Conservation (phyloP, 768 basidiomycete genomes). For the Tylopilus felleus region DNA sequence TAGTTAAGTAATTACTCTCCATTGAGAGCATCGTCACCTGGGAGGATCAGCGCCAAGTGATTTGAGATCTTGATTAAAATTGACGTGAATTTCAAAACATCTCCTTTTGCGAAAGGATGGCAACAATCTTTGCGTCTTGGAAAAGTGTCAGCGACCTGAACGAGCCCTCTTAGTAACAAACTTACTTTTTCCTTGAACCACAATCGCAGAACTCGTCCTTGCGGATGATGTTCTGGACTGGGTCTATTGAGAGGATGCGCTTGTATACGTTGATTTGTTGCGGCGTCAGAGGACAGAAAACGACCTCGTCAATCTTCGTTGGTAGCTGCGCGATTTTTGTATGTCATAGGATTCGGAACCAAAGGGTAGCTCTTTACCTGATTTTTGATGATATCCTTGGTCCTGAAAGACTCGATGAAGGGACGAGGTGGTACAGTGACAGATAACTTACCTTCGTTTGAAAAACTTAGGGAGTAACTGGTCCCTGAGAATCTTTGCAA, state of each 20-base stretch:
- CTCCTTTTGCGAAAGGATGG: constrained; percentile 41
- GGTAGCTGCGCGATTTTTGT: constrained; percentile 56
- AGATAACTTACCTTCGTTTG: constrained; percentile 57
- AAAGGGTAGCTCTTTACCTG: constrained; percentile 42
- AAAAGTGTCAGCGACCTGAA: constrained; percentile 10
- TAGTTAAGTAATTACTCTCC: not conserved
- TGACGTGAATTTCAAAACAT: constrained; percentile 73
- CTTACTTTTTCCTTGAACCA: constrained; percentile 55
- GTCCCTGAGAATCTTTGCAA: constrained; percentile 60
- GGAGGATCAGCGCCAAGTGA: constrained; percentile 83
- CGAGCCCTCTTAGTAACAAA: not conserved
- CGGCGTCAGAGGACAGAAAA: constrained; percentile 84
- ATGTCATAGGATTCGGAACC: not conserved
- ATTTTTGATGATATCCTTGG: constrained; percentile 71
- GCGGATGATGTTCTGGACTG: constrained; percentile 67
- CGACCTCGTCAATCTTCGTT: constrained; percentile 83
- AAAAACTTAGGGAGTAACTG: constrained; percentile 81
- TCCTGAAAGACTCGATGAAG: constrained; percentile 38
- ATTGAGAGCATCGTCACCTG: constrained; percentile 43
- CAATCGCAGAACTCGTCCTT: constrained; percentile 77
- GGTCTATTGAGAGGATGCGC: constrained; percentile 56
- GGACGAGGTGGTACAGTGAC: not conserved
- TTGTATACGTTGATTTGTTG: constrained; percentile 74
- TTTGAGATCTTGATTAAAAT: constrained; percentile 87
- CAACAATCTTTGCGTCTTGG: constrained; percentile 61